phyloP scores from a whole-genome alignment of 1,284 basidiomycete genomes.

The Leucoagaricus sp. region DNA sequence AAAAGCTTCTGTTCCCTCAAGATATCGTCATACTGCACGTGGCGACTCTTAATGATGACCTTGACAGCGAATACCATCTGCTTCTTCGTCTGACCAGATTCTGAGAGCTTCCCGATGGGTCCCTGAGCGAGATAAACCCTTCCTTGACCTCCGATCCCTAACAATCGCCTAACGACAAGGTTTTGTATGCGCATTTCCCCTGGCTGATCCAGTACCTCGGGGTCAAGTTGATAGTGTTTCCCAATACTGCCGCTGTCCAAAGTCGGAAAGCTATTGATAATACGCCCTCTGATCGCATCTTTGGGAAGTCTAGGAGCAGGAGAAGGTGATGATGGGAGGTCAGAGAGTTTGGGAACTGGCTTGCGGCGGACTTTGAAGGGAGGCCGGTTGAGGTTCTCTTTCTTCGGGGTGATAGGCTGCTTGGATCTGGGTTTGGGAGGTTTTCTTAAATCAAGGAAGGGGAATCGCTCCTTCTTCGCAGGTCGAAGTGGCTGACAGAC shows the following conservation, averaged over 20 bases:
- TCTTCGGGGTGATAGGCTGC: not conserved
- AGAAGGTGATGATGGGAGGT: not conserved
- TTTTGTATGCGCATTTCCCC: slow-evolving; percentile 15
- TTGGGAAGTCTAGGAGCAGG: not conserved
- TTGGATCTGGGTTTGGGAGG: not conserved
- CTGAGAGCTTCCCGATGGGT: slow-evolving; percentile 10
- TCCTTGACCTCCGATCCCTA: slow-evolving; percentile 24
- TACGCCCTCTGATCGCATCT: not conserved
- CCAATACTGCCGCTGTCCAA: not conserved
- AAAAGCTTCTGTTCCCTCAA: slow-evolving; percentile 18
- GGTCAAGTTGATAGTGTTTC: not conserved
- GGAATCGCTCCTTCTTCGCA: not conserved
- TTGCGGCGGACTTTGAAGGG: slow-evolving; percentile 4
- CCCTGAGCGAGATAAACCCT: slow-evolving; percentile 23
- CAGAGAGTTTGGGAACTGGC: slow-evolving; percentile 1
- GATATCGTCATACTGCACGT: slow-evolving; percentile 12
- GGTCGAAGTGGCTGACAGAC: slow-evolving; percentile 2
- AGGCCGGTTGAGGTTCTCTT: not conserved
- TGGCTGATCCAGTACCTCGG: not conserved
- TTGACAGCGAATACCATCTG: slow-evolving; percentile 21
- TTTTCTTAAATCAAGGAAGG: not conserved
- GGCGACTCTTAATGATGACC: slow-evolving; percentile 19
- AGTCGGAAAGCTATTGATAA: not conserved
- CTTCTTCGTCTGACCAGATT: slow-evolving; percentile 15
- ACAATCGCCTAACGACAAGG: slow-evolving; percentile 18